These are phyloP conservation scores for Suhomyces tanzawaensis DNA, from an alignment of 805 yeast species.

Conservation along the genomic window DNA sequence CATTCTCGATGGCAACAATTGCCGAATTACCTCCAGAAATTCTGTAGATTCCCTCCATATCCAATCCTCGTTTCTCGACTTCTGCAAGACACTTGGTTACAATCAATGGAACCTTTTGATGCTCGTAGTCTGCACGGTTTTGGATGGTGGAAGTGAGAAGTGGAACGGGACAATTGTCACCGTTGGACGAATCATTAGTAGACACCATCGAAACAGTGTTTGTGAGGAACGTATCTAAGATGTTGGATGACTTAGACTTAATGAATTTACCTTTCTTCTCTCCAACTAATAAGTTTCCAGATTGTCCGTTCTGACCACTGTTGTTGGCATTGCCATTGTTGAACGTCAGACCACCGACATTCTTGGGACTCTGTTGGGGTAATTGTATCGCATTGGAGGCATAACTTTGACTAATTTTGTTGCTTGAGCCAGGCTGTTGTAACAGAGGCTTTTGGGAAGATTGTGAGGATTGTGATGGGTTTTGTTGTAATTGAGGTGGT, in stretches of 20 bases:
- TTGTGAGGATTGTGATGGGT: background rate
- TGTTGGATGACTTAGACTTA: constrained; percentile 48
- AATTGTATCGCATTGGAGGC: constrained; percentile 14
- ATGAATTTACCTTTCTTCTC: constrained; percentile 21
- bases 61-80: constrained; percentile 75
- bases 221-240: constrained; percentile 36
- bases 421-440: background rate
- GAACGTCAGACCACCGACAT: background rate
- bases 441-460: background rate
- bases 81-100: constrained; percentile 69
- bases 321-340: background rate
- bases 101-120: constrained; percentile 63
- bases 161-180: constrained; percentile 18
- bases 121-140: constrained; percentile 61
- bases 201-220: constrained; percentile 9
- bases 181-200: constrained; percentile 6
- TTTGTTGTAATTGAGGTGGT: constrained; percentile 6
- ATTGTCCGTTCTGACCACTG: background rate
- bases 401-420: constrained; percentile 13
- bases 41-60: constrained; percentile 84
- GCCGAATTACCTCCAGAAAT: constrained; percentile 81
- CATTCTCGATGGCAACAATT: constrained; percentile 47
- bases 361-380: constrained; percentile 8
- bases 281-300: constrained; percentile 1
- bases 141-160: constrained; percentile 57